Conservation (phyloP, 352 stramenopile genomes). For the Pythium oligandrum region DNA sequence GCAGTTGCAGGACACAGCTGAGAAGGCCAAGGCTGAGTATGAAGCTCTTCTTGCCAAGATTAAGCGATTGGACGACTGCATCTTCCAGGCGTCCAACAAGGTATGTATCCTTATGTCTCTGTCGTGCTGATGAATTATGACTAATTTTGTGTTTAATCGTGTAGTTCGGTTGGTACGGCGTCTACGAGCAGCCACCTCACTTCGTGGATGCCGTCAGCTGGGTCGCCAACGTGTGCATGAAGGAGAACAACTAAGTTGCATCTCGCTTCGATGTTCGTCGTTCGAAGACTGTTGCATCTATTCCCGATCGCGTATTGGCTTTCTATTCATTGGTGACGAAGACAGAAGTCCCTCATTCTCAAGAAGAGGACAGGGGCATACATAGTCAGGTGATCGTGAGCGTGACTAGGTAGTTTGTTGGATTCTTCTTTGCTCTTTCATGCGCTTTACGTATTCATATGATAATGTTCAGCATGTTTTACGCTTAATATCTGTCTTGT, state of each 20-base stretch:
- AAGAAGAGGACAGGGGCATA: too few species aligned
- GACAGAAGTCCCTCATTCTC: too few species aligned
- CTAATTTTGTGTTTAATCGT: slow-evolving; percentile 3
- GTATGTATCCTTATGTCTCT: slow-evolving; percentile 10
- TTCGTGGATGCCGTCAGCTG: slow-evolving; percentile 42
- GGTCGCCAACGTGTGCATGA: slow-evolving; percentile 35
- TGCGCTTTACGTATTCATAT: too few species aligned
- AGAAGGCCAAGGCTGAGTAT: slow-evolving; percentile 20
- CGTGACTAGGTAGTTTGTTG: too few species aligned
- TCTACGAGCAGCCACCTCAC: slow-evolving; percentile 44
- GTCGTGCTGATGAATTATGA: slow-evolving; percentile 1
- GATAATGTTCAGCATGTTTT: too few species aligned
- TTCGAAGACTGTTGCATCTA: too few species aligned
- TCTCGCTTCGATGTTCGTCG: too few species aligned
- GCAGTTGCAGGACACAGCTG: slow-evolving; percentile 16
- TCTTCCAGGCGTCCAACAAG: slow-evolving; percentile 39
- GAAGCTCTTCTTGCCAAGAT: slow-evolving; percentile 16
- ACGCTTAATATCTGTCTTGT: too few species aligned
- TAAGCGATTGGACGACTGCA: slow-evolving; percentile 35
- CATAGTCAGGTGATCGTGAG: too few species aligned
- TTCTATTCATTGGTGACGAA: too few species aligned
- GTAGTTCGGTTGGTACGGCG: slow-evolving; percentile 47
- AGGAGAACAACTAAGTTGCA: slow-evolving; percentile 9
- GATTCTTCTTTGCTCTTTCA: too few species aligned
- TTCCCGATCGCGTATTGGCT: too few species aligned